Conservation (phyloP, 2,329 filamentous ascomycete genomes). For the Xylogone sp. region DNA sequence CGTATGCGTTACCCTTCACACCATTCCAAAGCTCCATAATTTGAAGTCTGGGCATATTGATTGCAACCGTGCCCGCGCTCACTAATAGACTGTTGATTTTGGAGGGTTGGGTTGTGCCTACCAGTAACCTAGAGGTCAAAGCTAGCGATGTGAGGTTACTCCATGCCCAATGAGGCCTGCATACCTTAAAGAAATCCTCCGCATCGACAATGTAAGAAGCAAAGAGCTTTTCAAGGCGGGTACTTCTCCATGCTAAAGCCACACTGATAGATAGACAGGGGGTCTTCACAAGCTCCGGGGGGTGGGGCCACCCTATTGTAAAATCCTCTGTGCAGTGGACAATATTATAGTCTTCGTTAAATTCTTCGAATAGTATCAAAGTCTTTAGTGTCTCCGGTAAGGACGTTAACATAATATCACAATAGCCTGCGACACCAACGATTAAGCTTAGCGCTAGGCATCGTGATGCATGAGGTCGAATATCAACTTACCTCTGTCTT, state of each 20-base stretch:
- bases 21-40: conserved; percentile 16
- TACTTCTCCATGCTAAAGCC: conserved; percentile 13
- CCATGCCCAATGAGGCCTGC: conserved; percentile 11
- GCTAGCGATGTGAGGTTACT: conserved; percentile 15
- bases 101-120: neutral
- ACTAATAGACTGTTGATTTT: conserved; percentile 10
- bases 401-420: neutral
- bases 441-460: neutral
- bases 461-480: neutral
- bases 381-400: neutral
- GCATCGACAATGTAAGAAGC: conserved; percentile 18
- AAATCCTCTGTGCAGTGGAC: neutral
- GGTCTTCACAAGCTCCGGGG: neutral
- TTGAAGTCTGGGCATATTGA: conserved; percentile 12
- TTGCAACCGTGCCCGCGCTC: conserved; percentile 6
- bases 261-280: conserved; percentile 8
- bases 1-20: conserved; percentile 7
- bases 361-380: neutral
- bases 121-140: conserved; percentile 15
- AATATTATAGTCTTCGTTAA: neutral
- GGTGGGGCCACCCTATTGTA: neutral
- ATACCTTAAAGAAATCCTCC: conserved; percentile 14
- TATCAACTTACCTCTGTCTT: neutral
- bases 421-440: neutral
- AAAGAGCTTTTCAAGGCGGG: conserved; percentile 14